These are phyloP conservation scores for Lodderomyces margitis DNA, from an alignment of 1,139 yeast species.

Conservation along the genomic window DNA sequence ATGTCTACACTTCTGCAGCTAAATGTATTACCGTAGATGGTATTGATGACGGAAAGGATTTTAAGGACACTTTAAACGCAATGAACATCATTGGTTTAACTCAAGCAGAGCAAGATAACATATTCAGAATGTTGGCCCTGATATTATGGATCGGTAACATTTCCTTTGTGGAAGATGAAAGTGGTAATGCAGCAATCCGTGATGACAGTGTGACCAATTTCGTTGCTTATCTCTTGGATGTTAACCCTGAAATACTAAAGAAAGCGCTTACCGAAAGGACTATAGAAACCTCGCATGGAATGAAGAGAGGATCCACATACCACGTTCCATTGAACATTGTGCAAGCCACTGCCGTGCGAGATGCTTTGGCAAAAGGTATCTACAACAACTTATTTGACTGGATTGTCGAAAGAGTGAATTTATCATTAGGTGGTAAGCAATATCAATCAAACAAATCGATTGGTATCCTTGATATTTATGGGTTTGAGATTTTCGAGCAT, in stretches of 20 bases:
- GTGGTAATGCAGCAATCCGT: slow-evolving; percentile 77
- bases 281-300: slow-evolving; percentile 86
- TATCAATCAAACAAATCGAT: slow-evolving; percentile 57
- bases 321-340: slow-evolving; percentile 90
- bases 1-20: slow-evolving; percentile 82
- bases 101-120: slow-evolving; percentile 83
- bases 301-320: slow-evolving; percentile 87
- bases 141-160: slow-evolving; percentile 95
- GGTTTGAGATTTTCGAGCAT: slow-evolving; percentile 95
- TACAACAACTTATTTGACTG: slow-evolving; percentile 93
- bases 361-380: slow-evolving; percentile 92
- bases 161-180: slow-evolving; percentile 80
- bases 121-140: slow-evolving; percentile 80
- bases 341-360: slow-evolving; percentile 93
- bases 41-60: slow-evolving; percentile 79
- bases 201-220: slow-evolving; percentile 90
- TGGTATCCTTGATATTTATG: slow-evolving; percentile 96
- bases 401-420: slow-evolving; percentile 94
- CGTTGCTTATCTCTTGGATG: slow-evolving; percentile 87
- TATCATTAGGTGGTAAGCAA: slow-evolving; percentile 48
- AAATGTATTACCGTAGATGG: slow-evolving; percentile 85
- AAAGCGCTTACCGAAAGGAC: slow-evolving; percentile 76
- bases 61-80: slow-evolving; percentile 75
- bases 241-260: slow-evolving; percentile 63
- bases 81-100: slow-evolving; percentile 85